Evolutionary conservation across 306 rosid genomes (phyloP).

Genomic region (Quercus suber): DNA sequence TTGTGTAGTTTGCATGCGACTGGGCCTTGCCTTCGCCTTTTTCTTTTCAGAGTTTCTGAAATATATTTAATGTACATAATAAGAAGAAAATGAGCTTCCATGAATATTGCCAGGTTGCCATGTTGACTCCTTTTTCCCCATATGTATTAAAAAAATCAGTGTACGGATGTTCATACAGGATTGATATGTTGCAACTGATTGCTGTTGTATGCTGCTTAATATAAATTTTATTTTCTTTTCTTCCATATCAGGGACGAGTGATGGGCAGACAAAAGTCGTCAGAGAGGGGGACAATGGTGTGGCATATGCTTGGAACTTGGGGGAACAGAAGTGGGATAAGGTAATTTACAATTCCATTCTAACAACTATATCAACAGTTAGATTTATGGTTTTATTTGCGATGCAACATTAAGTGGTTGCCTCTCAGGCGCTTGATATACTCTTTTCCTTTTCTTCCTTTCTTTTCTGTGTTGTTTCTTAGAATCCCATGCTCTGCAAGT

Average conservation of each 20-base stretch:
- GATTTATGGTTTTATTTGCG: background rate
- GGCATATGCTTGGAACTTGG: slow-evolving; percentile 87
- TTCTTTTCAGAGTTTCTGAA: background rate
- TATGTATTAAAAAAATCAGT: background rate
- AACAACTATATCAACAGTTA: slow-evolving; percentile 13
- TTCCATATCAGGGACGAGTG: slow-evolving; percentile 70
- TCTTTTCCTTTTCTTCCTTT: background rate
- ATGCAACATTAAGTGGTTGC: background rate
- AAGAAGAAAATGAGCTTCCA: background rate
- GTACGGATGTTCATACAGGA: background rate
- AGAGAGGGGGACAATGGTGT: slow-evolving; percentile 99
- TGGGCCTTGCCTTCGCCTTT: background rate
- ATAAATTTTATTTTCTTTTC: slow-evolving; percentile 1
- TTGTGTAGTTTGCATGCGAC: background rate
- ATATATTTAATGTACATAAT: background rate
- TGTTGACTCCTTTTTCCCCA: background rate
- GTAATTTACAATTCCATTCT: slow-evolving; percentile 41
- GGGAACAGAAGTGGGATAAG: slow-evolving; percentile 89
- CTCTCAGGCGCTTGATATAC: background rate
- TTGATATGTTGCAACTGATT: background rate
- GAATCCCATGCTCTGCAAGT: background rate
- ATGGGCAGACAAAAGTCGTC: slow-evolving; percentile 88
- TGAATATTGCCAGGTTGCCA: background rate
- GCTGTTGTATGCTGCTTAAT: background rate
- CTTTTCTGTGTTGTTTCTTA: background rate